Conservation (phyloP, 1,139 yeast species). For the Meyerozyma guilliermondii region DNA sequence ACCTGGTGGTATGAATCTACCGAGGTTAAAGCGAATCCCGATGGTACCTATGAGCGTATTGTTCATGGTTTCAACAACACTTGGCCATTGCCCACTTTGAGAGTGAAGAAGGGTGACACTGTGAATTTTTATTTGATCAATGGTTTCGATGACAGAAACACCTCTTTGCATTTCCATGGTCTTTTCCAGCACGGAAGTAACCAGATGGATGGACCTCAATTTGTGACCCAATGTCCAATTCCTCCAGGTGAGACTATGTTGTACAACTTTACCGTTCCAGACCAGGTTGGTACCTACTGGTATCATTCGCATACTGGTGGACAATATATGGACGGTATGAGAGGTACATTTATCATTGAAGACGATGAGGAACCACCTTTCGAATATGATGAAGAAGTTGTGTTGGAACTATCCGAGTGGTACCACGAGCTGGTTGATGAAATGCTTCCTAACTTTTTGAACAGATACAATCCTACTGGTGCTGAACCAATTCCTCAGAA, state of each 20-base stretch:
- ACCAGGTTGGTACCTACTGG: conserved; percentile 90
- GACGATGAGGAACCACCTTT: conserved; percentile 49
- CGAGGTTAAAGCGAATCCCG: conserved; percentile 71
- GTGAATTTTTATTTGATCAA: conserved; percentile 65
- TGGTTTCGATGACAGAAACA: conserved; percentile 59
- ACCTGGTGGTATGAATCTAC: conserved; percentile 68
- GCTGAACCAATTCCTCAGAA: conserved; percentile 93
- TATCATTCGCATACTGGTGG: conserved; percentile 86
- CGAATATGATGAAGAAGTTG: conserved; percentile 69
- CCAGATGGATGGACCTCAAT: conserved; percentile 85
- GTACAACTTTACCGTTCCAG: conserved; percentile 75
- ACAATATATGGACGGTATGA: conserved; percentile 89
- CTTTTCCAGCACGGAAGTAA: conserved; percentile 69
- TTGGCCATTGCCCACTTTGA: conserved; percentile 82
- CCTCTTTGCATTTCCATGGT: conserved; percentile 90
- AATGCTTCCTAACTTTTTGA: conserved; percentile 54
- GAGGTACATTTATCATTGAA: conserved; percentile 71
- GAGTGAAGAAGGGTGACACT: conserved; percentile 73
- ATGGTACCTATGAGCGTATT: conserved; percentile 59
- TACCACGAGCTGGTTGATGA: conserved; percentile 61
- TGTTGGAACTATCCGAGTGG: conserved; percentile 76
- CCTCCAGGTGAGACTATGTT: conserved; percentile 65
- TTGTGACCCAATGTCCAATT: conserved; percentile 84
- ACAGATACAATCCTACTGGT: conserved; percentile 84
- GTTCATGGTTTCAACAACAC: conserved; percentile 77